These are phyloP conservation scores for Candida palmyrensis DNA, from an alignment of 805 yeast genomes.

Conservation along the genomic window DNA sequence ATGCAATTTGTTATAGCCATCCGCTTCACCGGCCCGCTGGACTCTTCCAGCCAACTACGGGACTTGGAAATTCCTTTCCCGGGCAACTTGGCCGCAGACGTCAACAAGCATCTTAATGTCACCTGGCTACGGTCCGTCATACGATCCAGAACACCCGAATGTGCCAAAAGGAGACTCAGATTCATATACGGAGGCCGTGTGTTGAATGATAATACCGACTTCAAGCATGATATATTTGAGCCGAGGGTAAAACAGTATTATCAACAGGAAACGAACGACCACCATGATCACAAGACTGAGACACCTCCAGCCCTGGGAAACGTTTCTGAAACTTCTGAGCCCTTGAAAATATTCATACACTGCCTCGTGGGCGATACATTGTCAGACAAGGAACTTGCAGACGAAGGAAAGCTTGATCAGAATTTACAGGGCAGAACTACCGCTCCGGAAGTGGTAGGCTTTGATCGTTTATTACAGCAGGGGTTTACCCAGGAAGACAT, in stretches of 20 bases:
- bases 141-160: conserved; percentile 17
- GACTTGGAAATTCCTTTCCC: conserved; percentile 27
- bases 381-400: conserved; percentile 47
- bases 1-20: conserved; percentile 13
- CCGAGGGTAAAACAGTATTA: conserved; percentile 12
- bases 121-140: conserved; percentile 28
- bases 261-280: conserved; percentile 5
- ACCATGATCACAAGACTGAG: conserved; percentile 6
- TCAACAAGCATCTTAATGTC: conserved; percentile 24
- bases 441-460: conserved; percentile 70
- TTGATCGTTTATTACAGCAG: conserved; percentile 75
- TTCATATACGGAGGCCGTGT: conserved; percentile 69
- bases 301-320: conserved; percentile 3
- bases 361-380: conserved; percentile 72
- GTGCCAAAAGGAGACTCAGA: conserved; percentile 47
- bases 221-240: conserved; percentile 44
- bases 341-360: conserved; percentile 56
- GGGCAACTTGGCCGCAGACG: conserved; percentile 24
- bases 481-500: conserved; percentile 83
- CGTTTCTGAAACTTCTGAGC: too few species aligned
- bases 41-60: conserved; percentile 12
- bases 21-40: conserved; percentile 25
- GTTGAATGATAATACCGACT: conserved; percentile 50
- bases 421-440: conserved; percentile 46
- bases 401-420: conserved; percentile 56